Base-by-base conservation (phyloP, 2,329 filamentous ascomycete species). In the Bertia moriformis region DNA sequence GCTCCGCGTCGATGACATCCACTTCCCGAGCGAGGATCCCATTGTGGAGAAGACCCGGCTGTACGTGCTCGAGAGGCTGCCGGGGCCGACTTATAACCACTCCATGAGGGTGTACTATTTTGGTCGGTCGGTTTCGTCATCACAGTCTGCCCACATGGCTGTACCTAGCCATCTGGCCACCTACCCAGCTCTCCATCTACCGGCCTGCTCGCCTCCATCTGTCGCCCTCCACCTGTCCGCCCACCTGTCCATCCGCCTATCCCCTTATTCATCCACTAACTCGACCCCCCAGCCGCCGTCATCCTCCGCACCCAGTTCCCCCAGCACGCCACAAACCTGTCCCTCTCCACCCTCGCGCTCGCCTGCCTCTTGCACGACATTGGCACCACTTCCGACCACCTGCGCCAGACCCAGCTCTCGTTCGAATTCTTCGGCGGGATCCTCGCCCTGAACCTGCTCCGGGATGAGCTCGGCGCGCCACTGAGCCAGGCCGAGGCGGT, bases 221-320 rank as follows among this genome's bases (percentile, higher is more conserved):
- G 14, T 12, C 10, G 15, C 17, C 38, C 12, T 14, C 19, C n/a
- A 14, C 7, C n/a, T 5, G 13, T 14, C 36, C 7, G 5, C 14
- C 12, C 13, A 15, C 14, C 14, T 7, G 18, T 19, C 20, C 19
- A 18, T 12, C 30, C 13, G 14, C n/a, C 22, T 33, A 13, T 14
- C 18, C 33, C 19, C n/a, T n/a, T 15, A 14, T 12, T 14, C 14
- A 18, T 18, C 20, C 14, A 14, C 32, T 29, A n/a, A 3, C 18
- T 44, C 14, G 40, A 15, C 14, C 2, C 13, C 19, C 14, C 39
- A 65, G 62, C 57, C 18, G 58, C 54, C 20, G 54, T 57, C 1
- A 68, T 70, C 40, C 53, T 67, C 2, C 48, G 46, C 29, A 55
- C 63, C 18, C 63, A 67, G 27, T 67, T 70, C 39, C 61, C 64